These are phyloP conservation scores for Xylaria sp. DNA, from an alignment of 2,329 filamentous ascomycete genomes.

Conservation along the genomic window DNA sequence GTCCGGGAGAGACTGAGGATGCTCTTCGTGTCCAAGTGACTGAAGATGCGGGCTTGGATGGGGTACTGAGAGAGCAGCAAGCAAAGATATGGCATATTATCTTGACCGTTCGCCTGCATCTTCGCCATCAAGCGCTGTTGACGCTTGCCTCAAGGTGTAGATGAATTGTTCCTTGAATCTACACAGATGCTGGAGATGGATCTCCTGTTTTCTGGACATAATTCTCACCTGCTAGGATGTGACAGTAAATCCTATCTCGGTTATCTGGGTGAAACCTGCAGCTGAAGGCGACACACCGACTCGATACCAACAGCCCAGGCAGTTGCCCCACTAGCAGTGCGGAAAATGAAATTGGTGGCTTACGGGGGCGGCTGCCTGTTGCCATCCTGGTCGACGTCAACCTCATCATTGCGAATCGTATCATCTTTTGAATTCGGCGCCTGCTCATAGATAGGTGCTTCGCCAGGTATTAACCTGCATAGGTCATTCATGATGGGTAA, in stretches of 20 bases:
- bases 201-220: neutral
- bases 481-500: no score
- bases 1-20: constrained; percentile 13
- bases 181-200: no score
- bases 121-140: neutral
- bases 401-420: no score
- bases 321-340: neutral
- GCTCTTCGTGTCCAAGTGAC: constrained; percentile 5
- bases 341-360: neutral
- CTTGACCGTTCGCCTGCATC: neutral
- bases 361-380: neutral
- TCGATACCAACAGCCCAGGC: neutral
- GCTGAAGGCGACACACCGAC: neutral
- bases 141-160: neutral
- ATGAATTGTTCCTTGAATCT: neutral
- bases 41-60: constrained; percentile 4
- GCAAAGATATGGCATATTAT: neutral
- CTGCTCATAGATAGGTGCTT: no score
- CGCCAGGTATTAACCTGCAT: no score
- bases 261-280: neutral
- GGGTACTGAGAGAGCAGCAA: constrained; percentile 10
- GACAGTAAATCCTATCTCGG: neutral
- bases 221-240: neutral
- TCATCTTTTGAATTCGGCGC: no score
- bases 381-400: neutral